Percentiles rank a stretch among this genome's conserved stretches.
Conservation (phyloP, 768 basidiomycete genomes). For the Trametes villosa region DNA sequence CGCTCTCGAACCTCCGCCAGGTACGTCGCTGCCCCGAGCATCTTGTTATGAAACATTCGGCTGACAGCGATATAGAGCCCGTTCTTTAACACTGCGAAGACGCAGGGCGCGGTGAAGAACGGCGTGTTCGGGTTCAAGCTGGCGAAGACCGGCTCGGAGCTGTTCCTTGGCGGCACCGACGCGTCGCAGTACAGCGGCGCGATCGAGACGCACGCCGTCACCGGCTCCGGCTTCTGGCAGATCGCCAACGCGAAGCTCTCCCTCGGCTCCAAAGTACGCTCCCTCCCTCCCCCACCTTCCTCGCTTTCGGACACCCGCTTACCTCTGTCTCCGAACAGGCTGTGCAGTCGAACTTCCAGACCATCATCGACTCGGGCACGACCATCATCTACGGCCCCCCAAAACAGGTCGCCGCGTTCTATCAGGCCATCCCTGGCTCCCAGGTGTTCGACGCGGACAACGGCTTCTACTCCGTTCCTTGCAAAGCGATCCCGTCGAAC, state of each 20-base stretch:
- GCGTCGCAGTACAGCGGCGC: conserved; percentile 37
- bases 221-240: conserved; percentile 36
- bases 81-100: conserved; percentile 29
- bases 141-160: conserved; percentile 31
- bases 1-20: conserved; percentile 24
- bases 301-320: background rate
- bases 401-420: conserved; percentile 28
- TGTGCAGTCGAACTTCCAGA: conserved; percentile 16
- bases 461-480: conserved; percentile 34
- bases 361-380: conserved; percentile 37
- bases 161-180: conserved; percentile 45
- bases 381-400: conserved; percentile 37
- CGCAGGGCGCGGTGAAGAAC: conserved; percentile 23
- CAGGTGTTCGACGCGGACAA: conserved; percentile 18
- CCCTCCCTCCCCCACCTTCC: background rate
- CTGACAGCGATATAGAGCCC: no score
- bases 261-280: conserved; percentile 13
- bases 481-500: conserved; percentile 17
- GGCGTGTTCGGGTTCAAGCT: conserved; percentile 37
- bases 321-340: background rate
- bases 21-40: no score
- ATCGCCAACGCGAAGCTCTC: conserved; percentile 17
- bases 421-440: conserved; percentile 32
- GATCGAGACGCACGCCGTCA: conserved; percentile 34
- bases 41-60: no score